Base-by-base conservation (phyloP, 2,329 filamentous ascomycete species). In the Penicillium decumbens region DNA sequence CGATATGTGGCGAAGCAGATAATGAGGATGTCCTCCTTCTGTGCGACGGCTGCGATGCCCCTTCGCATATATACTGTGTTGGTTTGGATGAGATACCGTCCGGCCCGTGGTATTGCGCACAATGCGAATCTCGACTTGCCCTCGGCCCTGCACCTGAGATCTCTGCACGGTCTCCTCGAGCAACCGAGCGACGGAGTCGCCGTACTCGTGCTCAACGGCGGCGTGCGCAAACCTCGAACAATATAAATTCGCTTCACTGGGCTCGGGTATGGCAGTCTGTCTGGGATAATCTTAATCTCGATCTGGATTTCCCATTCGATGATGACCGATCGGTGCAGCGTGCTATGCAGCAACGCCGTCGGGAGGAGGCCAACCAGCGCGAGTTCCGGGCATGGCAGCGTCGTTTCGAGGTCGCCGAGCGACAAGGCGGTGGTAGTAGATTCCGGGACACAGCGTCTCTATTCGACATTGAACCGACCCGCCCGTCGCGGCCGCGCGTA, bases 51-150 rank as follows among this genome's bases (percentile, higher is more conserved):
- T 98, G 93, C 75, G 87, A 95, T 75, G 84, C 85, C 29, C 82
- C 88, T 38, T 95, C 92, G 63, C 93, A 98, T 70, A 90, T 90
- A 41, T 88, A 95, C 69, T 98, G 93, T 70, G 82, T 95, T 53
- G 91, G 88, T 29, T 79, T 95, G 43, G 85, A 91, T 52, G 74
- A 78, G 45, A 82, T 95, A 48, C 90, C 91, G 20, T 73, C 79
- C 27, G 88, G 87, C 25, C 77, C 84, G 57, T 98, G 92, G 91
- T 95, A 92, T 69, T 98, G 93, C 74, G 84, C 93, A 70, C 83
- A 87, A 61, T 98, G 93, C 69, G 70, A 74, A 49, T 65, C 71
- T 69, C 77, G 75, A 63, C 66, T 74, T 66, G 64, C 72, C 52
- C 45, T 63, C 45, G 61, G 63, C 65, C 50, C 69, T 68, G 53